Evolutionary conservation across 2,329 filamentous ascomycete genomes (phyloP).

Genomic region (Cryphonectria radicalis): DNA sequence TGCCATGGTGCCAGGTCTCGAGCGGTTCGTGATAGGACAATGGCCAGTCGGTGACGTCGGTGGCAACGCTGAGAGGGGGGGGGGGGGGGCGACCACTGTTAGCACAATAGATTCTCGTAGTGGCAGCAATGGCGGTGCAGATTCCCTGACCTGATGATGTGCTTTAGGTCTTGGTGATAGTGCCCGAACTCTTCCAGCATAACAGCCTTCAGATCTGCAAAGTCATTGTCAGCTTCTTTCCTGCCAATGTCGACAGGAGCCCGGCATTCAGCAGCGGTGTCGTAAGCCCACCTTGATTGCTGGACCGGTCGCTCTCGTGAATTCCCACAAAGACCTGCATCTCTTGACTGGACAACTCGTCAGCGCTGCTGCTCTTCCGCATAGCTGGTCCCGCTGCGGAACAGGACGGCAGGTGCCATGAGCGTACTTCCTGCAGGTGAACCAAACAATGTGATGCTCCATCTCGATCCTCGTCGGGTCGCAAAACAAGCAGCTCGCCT

Average conservation of each 20-base stretch:
- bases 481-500: slow-evolving; percentile 29
- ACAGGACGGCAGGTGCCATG: not conserved
- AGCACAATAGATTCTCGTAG: not conserved
- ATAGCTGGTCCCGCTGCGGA: not conserved
- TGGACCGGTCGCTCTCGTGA: slow-evolving; percentile 28
- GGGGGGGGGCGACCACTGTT: not conserved
- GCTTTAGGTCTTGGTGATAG: slow-evolving; percentile 32
- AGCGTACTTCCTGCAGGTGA: slow-evolving; percentile 36
- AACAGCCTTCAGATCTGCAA: slow-evolving; percentile 30
- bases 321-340: slow-evolving; percentile 39
- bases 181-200: slow-evolving; percentile 36
- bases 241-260: not conserved
- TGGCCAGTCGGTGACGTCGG: slow-evolving; percentile 32
- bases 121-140: not conserved
- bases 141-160: slow-evolving; percentile 33
- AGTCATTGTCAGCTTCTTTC: slow-evolving; percentile 13
- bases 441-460: slow-evolving; percentile 39
- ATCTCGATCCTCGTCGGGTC: slow-evolving; percentile 30
- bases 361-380: not conserved
- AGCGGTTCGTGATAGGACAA: slow-evolving; percentile 37
- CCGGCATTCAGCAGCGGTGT: not conserved
- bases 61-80: not conserved
- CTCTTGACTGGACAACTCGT: slow-evolving; percentile 29
- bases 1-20: slow-evolving; percentile 33
- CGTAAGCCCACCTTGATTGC: slow-evolving; percentile 22